Percentiles rank a stretch among this genome's conserved stretches.
These are phyloP conservation scores for Citeromyces siamensis DNA, from an alignment of 1,139 yeast species.

Conservation along the genomic window DNA sequence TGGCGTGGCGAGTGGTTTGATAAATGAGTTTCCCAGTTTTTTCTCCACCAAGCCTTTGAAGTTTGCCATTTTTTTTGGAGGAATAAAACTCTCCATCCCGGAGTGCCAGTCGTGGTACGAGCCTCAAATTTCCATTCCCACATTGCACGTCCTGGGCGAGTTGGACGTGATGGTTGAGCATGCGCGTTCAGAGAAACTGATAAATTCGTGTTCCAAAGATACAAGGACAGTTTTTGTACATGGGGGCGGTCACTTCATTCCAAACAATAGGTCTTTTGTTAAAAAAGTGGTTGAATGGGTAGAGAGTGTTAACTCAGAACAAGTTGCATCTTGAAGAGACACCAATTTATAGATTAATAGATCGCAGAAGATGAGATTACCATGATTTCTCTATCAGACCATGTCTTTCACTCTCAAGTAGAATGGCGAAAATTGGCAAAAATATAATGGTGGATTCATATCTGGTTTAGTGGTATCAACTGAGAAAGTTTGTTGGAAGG, in stretches of 20 bases:
- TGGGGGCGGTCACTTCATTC: slow-evolving; percentile 81
- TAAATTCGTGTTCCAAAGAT: slow-evolving; percentile 35
- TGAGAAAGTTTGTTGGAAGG: no score
- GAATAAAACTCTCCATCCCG: slow-evolving; percentile 52
- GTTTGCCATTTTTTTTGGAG: slow-evolving; percentile 68
- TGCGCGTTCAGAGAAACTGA: slow-evolving; percentile 46
- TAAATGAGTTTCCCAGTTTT: slow-evolving; percentile 25
- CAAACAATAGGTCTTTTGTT: slow-evolving; percentile 49
- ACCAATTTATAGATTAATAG: no score
- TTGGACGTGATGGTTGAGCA: slow-evolving; percentile 84
- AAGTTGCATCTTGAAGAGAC: no score
- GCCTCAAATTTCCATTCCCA: slow-evolving; percentile 35
- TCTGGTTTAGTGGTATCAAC: no score
- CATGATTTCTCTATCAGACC: no score
- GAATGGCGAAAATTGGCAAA: no score
- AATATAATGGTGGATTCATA: no score
- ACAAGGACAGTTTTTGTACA: slow-evolving; percentile 40
- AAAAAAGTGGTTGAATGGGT: slow-evolving; percentile 21
- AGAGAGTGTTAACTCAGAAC: slow-evolving; percentile 11
- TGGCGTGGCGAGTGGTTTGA: slow-evolving; percentile 54
- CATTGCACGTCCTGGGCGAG: slow-evolving; percentile 76
- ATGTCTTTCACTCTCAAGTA: no score
- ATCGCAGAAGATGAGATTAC: no score
- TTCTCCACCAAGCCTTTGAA: slow-evolving; percentile 27
- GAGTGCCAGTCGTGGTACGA: slow-evolving; percentile 36